These are phyloP conservation scores for Hirsutella minnesotensis DNA, from an alignment of 2,329 filamentous ascomycete genomes.

Conservation along the genomic window DNA sequence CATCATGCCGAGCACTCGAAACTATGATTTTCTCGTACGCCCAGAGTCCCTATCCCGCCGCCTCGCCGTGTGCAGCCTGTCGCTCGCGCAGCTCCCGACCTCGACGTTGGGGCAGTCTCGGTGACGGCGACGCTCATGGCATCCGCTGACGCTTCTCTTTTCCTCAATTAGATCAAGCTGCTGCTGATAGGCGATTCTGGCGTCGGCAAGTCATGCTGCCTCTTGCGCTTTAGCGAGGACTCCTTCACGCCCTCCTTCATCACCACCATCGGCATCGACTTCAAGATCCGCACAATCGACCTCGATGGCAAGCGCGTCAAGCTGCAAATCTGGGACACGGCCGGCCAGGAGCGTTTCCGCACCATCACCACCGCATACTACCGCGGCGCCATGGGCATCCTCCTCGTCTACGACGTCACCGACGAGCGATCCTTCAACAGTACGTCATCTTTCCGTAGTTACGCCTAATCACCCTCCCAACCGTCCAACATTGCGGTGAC, in stretches of 20 bases:
- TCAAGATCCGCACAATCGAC: slow-evolving; percentile 99
- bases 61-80: not conserved
- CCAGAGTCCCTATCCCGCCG: not conserved
- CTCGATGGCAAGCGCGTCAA: slow-evolving; percentile 98
- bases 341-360: slow-evolving; percentile 93
- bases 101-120: not conserved
- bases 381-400: slow-evolving; percentile 93
- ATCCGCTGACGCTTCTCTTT: slow-evolving; percentile 3
- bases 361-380: slow-evolving; percentile 99
- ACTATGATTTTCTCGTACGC: slow-evolving; percentile 96
- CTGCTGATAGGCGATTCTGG: slow-evolving; percentile 94
- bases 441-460: slow-evolving; percentile 31
- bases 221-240: slow-evolving; percentile 93
- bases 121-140: not conserved
- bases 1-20: slow-evolving; percentile 90
- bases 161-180: slow-evolving; percentile 67
- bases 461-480: not conserved
- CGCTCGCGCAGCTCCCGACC: slow-evolving; percentile 1
- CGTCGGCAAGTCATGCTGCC: slow-evolving; percentile 93
- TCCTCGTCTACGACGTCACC: slow-evolving; percentile 96
- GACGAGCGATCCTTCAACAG: slow-evolving; percentile 94
- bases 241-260: slow-evolving; percentile 97
- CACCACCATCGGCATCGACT: slow-evolving; percentile 98
- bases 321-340: slow-evolving; percentile 99
- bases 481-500: not conserved